phyloP scores from a whole-genome alignment of 805 yeast genomes.

The Kazachstania bromeliacearum region DNA sequence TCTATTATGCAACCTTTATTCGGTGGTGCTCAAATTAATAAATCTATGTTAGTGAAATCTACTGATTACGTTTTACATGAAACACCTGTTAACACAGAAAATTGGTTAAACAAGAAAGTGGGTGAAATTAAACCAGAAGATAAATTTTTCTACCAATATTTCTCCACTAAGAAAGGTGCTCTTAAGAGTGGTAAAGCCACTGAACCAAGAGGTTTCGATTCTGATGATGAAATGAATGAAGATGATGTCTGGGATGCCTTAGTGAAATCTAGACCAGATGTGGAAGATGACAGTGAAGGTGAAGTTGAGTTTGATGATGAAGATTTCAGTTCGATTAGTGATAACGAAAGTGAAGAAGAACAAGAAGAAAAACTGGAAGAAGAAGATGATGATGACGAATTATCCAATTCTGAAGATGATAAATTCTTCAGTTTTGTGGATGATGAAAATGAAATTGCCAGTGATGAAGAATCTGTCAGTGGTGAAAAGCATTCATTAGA shows the following conservation, averaged over 20 bases:
- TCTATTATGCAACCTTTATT: slow-evolving; percentile 97
- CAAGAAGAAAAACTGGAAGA: slow-evolving; percentile 23
- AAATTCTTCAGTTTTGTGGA: slow-evolving; percentile 21
- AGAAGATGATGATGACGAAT: slow-evolving; percentile 23
- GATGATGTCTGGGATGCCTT: slow-evolving; percentile 77
- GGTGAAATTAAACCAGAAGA: slow-evolving; percentile 78
- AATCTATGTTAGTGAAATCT: slow-evolving; percentile 58
- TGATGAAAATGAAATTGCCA: slow-evolving; percentile 19
- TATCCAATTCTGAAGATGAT: slow-evolving; percentile 27
- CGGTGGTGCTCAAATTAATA: slow-evolving; percentile 57
- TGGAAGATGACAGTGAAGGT: slow-evolving; percentile 41
- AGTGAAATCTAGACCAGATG: slow-evolving; percentile 64
- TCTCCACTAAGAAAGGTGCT: slow-evolving; percentile 47
- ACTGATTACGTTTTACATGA: slow-evolving; percentile 36
- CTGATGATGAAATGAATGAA: slow-evolving; percentile 45
- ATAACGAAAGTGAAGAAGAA: slow-evolving; percentile 19
- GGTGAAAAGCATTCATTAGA: slow-evolving; percentile 4
- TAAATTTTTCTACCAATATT: slow-evolving; percentile 78
- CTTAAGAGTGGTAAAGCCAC: slow-evolving; percentile 27
- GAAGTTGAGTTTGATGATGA: slow-evolving; percentile 39
- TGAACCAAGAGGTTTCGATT: slow-evolving; percentile 29
- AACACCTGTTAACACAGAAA: slow-evolving; percentile 74
- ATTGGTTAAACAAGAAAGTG: slow-evolving; percentile 64
- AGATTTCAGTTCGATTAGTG: slow-evolving; percentile 25
- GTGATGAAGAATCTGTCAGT: neutral